Base-by-base conservation (phyloP, 2,329 filamentous ascomycete species). In the Ustilaginoidea virens region DNA sequence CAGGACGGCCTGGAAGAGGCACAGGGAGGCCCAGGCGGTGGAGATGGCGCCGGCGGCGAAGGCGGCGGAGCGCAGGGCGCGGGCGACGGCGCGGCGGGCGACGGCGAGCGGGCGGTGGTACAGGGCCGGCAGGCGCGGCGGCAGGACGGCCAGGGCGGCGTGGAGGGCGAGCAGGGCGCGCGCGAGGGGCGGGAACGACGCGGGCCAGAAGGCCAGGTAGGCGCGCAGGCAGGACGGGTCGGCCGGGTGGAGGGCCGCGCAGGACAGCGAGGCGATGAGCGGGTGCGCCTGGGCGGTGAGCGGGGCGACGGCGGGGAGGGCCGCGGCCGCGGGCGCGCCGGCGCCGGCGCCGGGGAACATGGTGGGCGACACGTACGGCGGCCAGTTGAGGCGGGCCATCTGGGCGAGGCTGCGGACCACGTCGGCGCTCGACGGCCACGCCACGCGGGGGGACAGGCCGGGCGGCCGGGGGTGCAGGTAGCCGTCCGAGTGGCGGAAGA, bases 181-280 rank as follows among this genome's bases (percentile, higher is more conserved):
- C 5, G 78, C 73, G 17, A 93, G 60, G 1, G 69, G 63, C 0
- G 86, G 85, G 51, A 93, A 90, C 2, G 82, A 77, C 31, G 72
- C 69, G 33, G 93, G 71, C 69, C 81, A 87, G 55, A 90, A 92
- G 35, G 81, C 80, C 25, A 94, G 58, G 49, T 86, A 92, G 3
- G 82, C 92, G 17, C 81, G 80, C 21, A 78, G 67, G 52, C 87
- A 98, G 12, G 81, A 92, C 1, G 87, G 86, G 43, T 92, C 81
- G 12, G 70, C 64, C 0, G 87, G 86, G 48, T 98, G 87, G 3
- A 96, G 70, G 2, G 87, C 67, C 1, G 87, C 87, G 55, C 90
- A 98, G 24, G 83, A 87, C 13, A 94, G 70, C 16, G 75, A 78
- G 7, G 70, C 75, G 49, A 92, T 87, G 23, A 83, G 73, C 2